Percentiles rank a stretch among this genome's conserved stretches.
phyloP scores from a whole-genome alignment of 495 filamentous ascomycete genomes.

The Neurospora discreta region DNA sequence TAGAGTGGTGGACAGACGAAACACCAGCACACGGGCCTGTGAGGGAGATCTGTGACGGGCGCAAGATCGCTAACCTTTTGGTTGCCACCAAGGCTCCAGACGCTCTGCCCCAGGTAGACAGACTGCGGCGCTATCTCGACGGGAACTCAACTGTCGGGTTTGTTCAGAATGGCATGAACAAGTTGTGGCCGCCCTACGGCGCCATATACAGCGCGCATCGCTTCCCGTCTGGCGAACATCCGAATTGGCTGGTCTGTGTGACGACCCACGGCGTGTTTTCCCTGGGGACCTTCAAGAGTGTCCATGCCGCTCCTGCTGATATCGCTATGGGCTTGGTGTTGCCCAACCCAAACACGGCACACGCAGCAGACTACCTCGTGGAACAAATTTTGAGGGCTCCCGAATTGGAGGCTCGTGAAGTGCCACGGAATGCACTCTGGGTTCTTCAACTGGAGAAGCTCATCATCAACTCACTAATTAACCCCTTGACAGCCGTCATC shows the following conservation, averaged over 20 bases:
- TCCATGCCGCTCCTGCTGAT: slow-evolving; percentile 53
- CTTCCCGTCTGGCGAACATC: slow-evolving; percentile 33
- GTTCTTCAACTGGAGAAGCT: slow-evolving; percentile 46
- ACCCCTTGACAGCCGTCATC: slow-evolving; percentile 67
- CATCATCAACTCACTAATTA: slow-evolving; percentile 67
- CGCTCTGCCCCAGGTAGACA: slow-evolving; percentile 47
- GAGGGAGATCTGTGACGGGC: slow-evolving; percentile 13
- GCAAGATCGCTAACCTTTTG: slow-evolving; percentile 60
- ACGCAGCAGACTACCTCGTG: slow-evolving; percentile 10
- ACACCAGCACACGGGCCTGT: slow-evolving; percentile 13
- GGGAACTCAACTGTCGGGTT: slow-evolving; percentile 58
- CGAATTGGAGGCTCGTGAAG: slow-evolving; percentile 30
- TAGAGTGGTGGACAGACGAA: slow-evolving; percentile 37
- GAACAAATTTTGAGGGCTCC: slow-evolving; percentile 17
- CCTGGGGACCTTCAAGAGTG: slow-evolving; percentile 44
- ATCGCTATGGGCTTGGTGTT: slow-evolving; percentile 23
- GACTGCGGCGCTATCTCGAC: slow-evolving; percentile 50
- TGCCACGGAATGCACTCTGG: slow-evolving; percentile 41
- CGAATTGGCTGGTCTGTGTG: slow-evolving; percentile 55
- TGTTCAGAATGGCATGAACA: slow-evolving; percentile 73
- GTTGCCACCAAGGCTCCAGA: slow-evolving; percentile 57
- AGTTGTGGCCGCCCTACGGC: slow-evolving; percentile 52
- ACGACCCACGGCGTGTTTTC: slow-evolving; percentile 61
- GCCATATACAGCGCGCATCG: slow-evolving; percentile 15
- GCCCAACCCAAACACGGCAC: neutral